Conservation (phyloP, 2,329 filamentous ascomycete genomes). For the Fusarium sp. region DNA sequence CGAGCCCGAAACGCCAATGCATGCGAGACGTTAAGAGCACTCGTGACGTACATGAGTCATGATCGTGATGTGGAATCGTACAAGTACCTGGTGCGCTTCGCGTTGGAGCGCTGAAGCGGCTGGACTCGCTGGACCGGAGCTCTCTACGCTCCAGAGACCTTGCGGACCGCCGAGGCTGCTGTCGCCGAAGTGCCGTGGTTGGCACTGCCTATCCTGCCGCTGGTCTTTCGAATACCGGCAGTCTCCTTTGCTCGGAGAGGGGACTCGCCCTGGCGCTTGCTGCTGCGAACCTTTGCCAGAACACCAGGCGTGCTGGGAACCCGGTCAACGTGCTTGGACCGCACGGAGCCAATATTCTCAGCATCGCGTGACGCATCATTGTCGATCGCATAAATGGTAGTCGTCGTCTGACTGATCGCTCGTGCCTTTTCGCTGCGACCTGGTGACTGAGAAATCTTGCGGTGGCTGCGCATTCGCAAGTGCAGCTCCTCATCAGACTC, state of each 20-base stretch:
- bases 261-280: conserved; percentile 62
- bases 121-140: conserved; percentile 34
- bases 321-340: conserved; percentile 67
- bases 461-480: conserved; percentile 75
- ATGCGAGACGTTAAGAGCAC: conserved; percentile 55
- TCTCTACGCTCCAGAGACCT: conserved; percentile 59
- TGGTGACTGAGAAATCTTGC: conserved; percentile 71
- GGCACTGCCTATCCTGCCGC: conserved; percentile 70
- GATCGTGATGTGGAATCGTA: conserved; percentile 52
- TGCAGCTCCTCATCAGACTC: conserved; percentile 88
- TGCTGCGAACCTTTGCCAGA: conserved; percentile 72
- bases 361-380: conserved; percentile 75
- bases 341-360: conserved; percentile 72
- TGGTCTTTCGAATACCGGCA: conserved; percentile 70
- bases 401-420: conserved; percentile 80
- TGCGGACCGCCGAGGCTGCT: conserved; percentile 58
- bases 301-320: conserved; percentile 63
- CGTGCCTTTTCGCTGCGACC: conserved; percentile 69
- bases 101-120: conserved; percentile 28
- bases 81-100: conserved; percentile 33
- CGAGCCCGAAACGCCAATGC: conserved; percentile 53
- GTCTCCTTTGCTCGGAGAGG: conserved; percentile 61
- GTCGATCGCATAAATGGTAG: conserved; percentile 71
- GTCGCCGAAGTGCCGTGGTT: conserved; percentile 55
- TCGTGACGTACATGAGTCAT: conserved; percentile 54